Evolutionary conservation across 306 rosid species (phyloP).

Genomic region (Benincasa hispida): DNA sequence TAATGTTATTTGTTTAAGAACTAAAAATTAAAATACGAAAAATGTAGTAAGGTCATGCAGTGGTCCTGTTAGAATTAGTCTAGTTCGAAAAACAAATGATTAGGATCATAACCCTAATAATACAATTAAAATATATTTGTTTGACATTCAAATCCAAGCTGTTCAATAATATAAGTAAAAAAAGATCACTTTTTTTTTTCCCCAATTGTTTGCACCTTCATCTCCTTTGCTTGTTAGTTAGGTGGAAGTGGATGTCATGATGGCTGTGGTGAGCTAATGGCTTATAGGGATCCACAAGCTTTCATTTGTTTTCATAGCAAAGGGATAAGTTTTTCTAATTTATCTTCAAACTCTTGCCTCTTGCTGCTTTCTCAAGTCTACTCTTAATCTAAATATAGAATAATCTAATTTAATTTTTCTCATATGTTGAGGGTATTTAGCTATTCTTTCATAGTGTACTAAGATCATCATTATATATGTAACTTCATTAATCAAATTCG

Average conservation of each 20-base stretch:
- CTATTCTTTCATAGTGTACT: too few species aligned
- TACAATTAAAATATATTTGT: too few species aligned
- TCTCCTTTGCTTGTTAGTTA: background rate
- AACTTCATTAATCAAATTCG: too few species aligned
- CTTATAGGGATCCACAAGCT: background rate
- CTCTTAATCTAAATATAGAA: background rate
- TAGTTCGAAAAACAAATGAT: background rate
- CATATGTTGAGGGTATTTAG: too few species aligned
- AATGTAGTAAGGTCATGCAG: too few species aligned
- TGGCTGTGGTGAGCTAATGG: background rate
- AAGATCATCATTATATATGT: too few species aligned
- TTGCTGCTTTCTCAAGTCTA: slow-evolving; percentile 8
- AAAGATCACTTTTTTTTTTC: background rate
- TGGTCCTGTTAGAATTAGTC: too few species aligned
- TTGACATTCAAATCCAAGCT: background rate
- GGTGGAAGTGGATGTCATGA: slow-evolving; percentile 27
- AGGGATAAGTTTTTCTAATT: slow-evolving; percentile 9
- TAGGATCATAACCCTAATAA: background rate
- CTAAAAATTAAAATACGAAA: too few species aligned
- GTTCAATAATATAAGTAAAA: background rate
- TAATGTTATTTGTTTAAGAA: too few species aligned
- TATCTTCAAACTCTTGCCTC: background rate
- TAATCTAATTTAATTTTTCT: too few species aligned
- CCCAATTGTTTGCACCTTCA: background rate
- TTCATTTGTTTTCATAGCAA: slow-evolving; percentile 5